Evolutionary conservation across 306 rosid genomes (phyloP), one percentile per base, ranked within the genome.

Genomic region (Begonia fuchsioides): DNA sequence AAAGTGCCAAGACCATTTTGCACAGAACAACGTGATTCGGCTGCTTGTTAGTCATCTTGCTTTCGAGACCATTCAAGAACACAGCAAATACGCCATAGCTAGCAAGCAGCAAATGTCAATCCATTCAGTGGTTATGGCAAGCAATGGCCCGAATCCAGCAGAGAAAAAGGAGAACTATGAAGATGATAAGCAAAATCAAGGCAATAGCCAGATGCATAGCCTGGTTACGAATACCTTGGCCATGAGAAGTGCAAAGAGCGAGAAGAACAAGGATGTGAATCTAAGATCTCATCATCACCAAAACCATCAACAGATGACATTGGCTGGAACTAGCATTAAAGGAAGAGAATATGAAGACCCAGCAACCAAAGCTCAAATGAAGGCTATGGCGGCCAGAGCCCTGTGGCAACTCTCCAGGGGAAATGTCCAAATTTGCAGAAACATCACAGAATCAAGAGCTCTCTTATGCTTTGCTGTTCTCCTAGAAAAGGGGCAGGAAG

Each of bases 31-130:
- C 35, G 35, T 26, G 35, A 26, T 26, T 10, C 62, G 82, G 1
- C 48, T 85, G 48, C 87, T 85, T 5, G 93, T 85, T 12, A 59
- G 87, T 45, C 95, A 85, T 49, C 87, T 85, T 11, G 93, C 93
- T 1, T 85, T 85, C 12, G 95, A 81, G 49, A 85, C 95, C 0
- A 74, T 26, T 26, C 35, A 26, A 26, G 35, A 26, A 26, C 35
- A 26, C 7, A 26, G 35, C 35, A 26, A 26, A 59, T 81, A 81
- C 39, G 38, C 68, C 8, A 70, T 81, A 39, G 53, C 59, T 1
- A 62, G 41, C 12, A 75, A 74, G 18, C 76, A 77, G 4, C 68
- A 64, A 17, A 56, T 72, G 62, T 63, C 77, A 0, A 32, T 77
- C 10, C 82, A 81, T 40, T 68, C 92, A 0, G 57, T 81, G 48